Base-by-base conservation (phyloP, 176 grass and related monocot genomes). In the Zoysia pacifica region DNA sequence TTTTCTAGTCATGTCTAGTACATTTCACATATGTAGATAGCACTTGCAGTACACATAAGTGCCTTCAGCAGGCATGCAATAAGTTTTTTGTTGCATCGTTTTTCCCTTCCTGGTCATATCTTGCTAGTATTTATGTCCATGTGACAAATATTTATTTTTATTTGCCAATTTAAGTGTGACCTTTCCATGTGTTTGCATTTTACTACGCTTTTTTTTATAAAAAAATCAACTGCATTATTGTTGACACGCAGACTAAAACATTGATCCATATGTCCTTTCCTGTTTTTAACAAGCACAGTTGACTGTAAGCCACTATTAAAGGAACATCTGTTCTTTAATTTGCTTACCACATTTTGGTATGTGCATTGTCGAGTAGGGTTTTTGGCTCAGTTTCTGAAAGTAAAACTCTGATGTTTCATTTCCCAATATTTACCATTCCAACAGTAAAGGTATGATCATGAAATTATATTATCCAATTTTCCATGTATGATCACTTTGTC, bases 231-330 rank as follows among this genome's bases (percentile, higher is more conserved):
- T 47, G 8, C 58, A 28, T 28, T 28, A 28, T 28, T 28, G 28
- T 28, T 28, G 28, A 28, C 28, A 28, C 28, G 28, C 28, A 28
- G 28, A 5, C 14, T 64, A 12, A 39, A 76, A 67, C 13, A 46
- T 79, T 68, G 76, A 60, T 74, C 50, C 9, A 74, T 36, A 68
- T 51, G 44, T 13, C 67, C n/a, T 74, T 18, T 80, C 62, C 28
- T 58, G 3, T 42, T 48, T 66, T 58, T 41, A 59, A 60, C 49
- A 56, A 5, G 11, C 70, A 16, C 77, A 45, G 18, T 71, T n/a
- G 14, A 37, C 70, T 63, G 13, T 63, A 63, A 54, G 15, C 36
- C 5, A 12, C 42, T 65, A 53, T 86, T 69, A 46, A 67, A 74
- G 38, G 59, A 64, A 10, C 7, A 6, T 54, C 4, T 46, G 18